phyloP scores from a whole-genome alignment of 345 rosid genomes.

The Eucalyptus sp. region DNA sequence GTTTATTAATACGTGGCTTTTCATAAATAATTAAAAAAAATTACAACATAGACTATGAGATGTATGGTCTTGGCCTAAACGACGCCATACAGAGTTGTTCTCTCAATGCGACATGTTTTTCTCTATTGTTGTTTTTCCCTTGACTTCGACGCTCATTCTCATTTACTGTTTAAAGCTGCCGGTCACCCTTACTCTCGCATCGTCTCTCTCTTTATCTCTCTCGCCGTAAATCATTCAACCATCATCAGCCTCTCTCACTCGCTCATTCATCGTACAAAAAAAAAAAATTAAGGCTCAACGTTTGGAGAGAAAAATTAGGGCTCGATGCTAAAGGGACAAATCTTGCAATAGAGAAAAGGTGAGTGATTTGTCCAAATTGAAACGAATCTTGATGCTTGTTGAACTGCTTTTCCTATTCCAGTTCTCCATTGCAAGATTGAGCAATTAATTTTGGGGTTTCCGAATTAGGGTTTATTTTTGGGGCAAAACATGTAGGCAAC shows the following conservation, averaged over 20 bases:
- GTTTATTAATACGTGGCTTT: neutral
- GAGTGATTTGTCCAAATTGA: neutral
- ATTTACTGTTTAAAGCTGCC: neutral
- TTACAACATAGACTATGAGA: neutral
- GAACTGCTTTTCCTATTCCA: neutral
- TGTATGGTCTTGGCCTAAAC: neutral
- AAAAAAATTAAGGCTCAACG: neutral
- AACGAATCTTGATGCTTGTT: neutral
- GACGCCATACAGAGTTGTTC: neutral
- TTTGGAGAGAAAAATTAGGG: neutral
- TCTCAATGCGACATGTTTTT: neutral
- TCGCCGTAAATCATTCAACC: neutral
- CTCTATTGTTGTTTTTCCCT: neutral
- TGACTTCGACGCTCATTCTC: neutral
- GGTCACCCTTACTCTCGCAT: fast-evolving
- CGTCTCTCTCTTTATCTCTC: neutral
- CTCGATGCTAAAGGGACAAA: neutral
- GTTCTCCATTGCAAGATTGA: neutral
- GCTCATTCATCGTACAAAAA: neutral
- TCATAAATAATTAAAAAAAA: neutral
- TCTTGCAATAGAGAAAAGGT: neutral
- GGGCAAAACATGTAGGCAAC: neutral
- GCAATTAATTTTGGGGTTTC: neutral
- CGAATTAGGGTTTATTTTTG: neutral
- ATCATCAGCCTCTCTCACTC: neutral